Evolutionary conservation across 805 yeast genomes (phyloP).

Genomic region (Metschnikowia shivogae): DNA sequence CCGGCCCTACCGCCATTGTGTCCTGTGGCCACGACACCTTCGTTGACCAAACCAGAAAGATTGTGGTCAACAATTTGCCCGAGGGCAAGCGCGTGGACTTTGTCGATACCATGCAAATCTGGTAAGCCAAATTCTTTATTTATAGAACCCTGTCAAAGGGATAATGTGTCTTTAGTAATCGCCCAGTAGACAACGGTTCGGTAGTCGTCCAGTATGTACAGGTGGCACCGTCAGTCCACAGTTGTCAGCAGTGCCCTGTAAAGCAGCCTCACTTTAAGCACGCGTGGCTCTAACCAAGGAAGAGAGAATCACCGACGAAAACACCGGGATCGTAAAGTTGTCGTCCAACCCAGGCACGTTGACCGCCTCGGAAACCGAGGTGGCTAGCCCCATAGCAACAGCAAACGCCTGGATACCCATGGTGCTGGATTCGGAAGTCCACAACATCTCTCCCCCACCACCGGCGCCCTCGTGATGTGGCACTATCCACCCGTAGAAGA

Average conservation of each 20-base stretch:
- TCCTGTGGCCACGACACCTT: constrained; percentile 61
- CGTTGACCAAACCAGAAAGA: constrained; percentile 52
- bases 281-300: constrained; percentile 32
- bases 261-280: neutral
- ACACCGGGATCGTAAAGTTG: constrained; percentile 88
- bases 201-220: neutral
- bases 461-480: constrained; percentile 55
- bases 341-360: constrained; percentile 79
- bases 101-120: constrained; percentile 69
- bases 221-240: neutral
- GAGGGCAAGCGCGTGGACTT: constrained; percentile 54
- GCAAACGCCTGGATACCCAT: constrained; percentile 53
- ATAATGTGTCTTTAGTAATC: no score
- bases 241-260: no score
- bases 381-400: constrained; percentile 69
- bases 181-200: no score
- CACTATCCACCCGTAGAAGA: constrained; percentile 69
- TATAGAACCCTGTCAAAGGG: constrained; percentile 2
- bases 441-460: constrained; percentile 54
- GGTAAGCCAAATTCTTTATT: constrained; percentile 37
- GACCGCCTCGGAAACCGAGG: constrained; percentile 82
- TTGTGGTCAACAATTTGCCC: constrained; percentile 41
- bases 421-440: constrained; percentile 59
- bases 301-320: constrained; percentile 66
- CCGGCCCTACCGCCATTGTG: constrained; percentile 45